These are phyloP conservation scores for Hanseniaspora gamundiae DNA, from an alignment of 1,139 yeast species.

Conservation along the genomic window DNA sequence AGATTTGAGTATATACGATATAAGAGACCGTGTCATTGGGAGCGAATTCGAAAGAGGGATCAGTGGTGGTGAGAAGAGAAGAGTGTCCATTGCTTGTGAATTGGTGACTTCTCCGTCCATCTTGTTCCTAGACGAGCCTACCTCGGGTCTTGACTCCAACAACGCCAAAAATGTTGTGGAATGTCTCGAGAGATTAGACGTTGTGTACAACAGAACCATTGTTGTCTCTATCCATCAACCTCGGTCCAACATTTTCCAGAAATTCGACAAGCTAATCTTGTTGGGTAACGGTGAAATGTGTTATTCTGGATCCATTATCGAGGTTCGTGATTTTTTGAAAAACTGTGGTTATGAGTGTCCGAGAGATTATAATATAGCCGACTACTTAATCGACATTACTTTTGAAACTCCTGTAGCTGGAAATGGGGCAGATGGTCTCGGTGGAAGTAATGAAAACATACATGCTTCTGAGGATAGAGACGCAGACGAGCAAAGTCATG, in stretches of 20 bases:
- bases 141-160: conserved; percentile 88
- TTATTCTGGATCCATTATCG: conserved; percentile 72
- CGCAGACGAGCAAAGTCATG: conserved; percentile 12
- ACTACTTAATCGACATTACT: conserved; percentile 80
- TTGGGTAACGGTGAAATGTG: conserved; percentile 78
- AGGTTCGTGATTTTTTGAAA: conserved; percentile 61
- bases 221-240: conserved; percentile 95
- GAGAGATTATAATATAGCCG: conserved; percentile 83
- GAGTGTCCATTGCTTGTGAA: conserved; percentile 86
- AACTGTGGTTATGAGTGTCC: conserved; percentile 78
- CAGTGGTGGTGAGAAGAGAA: conserved; percentile 85
- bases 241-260: conserved; percentile 86
- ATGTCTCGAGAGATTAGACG: conserved; percentile 65
- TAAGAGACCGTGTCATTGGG: conserved; percentile 80
- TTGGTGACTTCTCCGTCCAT: conserved; percentile 77
- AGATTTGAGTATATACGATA: conserved; percentile 71
- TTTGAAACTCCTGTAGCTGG: conserved; percentile 35
- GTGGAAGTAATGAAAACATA: too few species aligned
- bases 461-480: conserved; percentile 28
- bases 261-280: conserved; percentile 71
- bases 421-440: too few species aligned
- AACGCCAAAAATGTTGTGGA: conserved; percentile 89
- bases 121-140: conserved; percentile 76
- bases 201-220: conserved; percentile 73
- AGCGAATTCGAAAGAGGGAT: conserved; percentile 84